A percentile compares a stretch with the other conserved stretches of the same genome.
phyloP scores from a whole-genome alignment of 495 filamentous ascomycete genomes.

The Choiromyces venosus region DNA sequence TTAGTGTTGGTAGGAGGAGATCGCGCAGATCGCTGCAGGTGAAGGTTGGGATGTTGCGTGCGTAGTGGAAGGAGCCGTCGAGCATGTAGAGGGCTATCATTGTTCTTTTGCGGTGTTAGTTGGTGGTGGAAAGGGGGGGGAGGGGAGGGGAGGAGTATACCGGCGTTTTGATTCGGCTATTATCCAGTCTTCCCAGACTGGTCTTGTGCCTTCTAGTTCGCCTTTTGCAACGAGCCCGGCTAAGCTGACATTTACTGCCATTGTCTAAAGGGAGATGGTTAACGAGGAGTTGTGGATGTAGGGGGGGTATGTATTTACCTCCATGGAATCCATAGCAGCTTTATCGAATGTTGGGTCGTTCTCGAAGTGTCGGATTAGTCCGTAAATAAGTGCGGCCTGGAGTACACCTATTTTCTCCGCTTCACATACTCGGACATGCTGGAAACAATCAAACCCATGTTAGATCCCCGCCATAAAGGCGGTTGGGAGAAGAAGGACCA shows the following conservation, averaged over 20 bases:
- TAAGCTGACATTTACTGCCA: conserved; percentile 29
- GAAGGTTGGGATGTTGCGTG: conserved; percentile 22
- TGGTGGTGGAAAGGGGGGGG: not conserved
- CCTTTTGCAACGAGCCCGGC: conserved; percentile 25
- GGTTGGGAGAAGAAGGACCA: not conserved
- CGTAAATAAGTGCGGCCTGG: conserved; percentile 35
- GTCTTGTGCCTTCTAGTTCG: conserved; percentile 18
- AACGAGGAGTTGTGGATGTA: not conserved
- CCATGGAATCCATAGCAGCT: conserved; percentile 25
- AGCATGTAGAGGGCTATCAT: conserved; percentile 27
- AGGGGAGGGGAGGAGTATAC: conserved; percentile 7
- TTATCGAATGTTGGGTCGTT: conserved; percentile 27
- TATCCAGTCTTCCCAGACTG: conserved; percentile 36
- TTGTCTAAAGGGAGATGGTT: conserved; percentile 22
- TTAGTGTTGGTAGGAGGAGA: conserved; percentile 25
- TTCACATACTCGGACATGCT: conserved; percentile 23
- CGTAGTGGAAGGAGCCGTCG: conserved; percentile 33
- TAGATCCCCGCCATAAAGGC: not conserved
- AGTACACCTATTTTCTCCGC: conserved; percentile 31
- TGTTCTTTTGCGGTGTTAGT: conserved; percentile 14
- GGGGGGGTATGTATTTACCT: conserved; percentile 13
- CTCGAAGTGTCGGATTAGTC: conserved; percentile 35
- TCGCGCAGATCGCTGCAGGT: conserved; percentile 21
- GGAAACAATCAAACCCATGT: not conserved
- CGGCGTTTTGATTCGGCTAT: conserved; percentile 38